Evolutionary conservation across 2,329 filamentous ascomycete species (phyloP).

Genomic region (Epichloe baconii): DNA sequence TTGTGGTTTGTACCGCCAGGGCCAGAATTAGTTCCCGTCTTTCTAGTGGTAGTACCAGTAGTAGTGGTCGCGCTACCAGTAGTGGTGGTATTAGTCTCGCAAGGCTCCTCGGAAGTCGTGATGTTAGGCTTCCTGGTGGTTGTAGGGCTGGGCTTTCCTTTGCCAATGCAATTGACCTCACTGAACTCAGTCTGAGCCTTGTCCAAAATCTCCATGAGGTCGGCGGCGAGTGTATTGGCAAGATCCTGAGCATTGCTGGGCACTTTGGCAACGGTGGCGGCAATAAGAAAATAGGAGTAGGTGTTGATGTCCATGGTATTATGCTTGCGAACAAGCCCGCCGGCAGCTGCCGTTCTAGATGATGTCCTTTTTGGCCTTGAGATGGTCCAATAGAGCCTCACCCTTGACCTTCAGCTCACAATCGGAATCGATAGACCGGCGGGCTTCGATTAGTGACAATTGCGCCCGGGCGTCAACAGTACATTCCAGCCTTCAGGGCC

Average conservation of each 20-base stretch:
- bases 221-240: neutral
- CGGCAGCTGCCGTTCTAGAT: constrained; percentile 1
- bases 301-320: constrained; percentile 1
- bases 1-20: neutral
- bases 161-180: constrained; percentile 2
- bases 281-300: neutral
- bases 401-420: neutral
- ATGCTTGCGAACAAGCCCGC: neutral
- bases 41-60: neutral
- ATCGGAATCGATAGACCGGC: neutral
- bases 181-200: constrained; percentile 1
- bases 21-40: neutral
- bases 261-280: neutral
- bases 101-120: neutral
- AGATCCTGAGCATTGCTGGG: neutral
- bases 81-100: too few relatives aligned
- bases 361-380: constrained; percentile 2
- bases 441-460: neutral
- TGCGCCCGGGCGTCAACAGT: neutral
- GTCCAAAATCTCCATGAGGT: neutral
- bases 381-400: neutral
- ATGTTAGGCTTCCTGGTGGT: neutral
- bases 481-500: constrained; percentile 2
- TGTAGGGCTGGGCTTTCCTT: neutral
- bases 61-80: neutral